Evolutionary conservation across 2,329 filamentous ascomycete genomes (phyloP).

Genomic region (Chlorencoelia australis): DNA sequence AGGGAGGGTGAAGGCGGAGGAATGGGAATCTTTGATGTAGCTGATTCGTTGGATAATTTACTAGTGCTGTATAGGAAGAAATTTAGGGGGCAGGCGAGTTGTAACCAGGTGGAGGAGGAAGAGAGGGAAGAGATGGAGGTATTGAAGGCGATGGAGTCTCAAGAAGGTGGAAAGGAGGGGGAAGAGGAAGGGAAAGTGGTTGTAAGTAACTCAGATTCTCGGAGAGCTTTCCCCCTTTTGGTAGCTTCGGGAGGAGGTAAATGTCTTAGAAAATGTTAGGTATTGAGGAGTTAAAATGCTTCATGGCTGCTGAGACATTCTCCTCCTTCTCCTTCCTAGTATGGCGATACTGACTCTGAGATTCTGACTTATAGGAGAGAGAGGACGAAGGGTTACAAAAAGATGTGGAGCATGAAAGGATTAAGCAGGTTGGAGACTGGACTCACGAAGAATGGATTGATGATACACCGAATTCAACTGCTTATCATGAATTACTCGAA

Average conservation of each 20-base stretch:
- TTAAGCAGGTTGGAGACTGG: too few relatives aligned
- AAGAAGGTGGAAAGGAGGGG: neutral
- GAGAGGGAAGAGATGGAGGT: neutral
- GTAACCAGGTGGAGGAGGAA: constrained; percentile 8
- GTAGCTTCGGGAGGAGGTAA: too few relatives aligned
- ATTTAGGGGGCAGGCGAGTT: constrained; percentile 22
- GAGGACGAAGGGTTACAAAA: too few relatives aligned
- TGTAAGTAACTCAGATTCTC: too few relatives aligned
- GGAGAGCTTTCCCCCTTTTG: too few relatives aligned
- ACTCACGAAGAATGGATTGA: constrained; percentile 12
- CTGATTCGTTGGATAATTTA: constrained; percentile 36
- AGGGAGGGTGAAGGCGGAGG: constrained; percentile 33
- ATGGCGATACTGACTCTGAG: too few relatives aligned
- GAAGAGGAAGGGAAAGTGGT: neutral
- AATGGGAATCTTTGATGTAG: constrained; percentile 38
- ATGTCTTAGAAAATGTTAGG: too few relatives aligned
- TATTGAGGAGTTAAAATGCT: too few relatives aligned
- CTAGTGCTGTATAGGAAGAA: constrained; percentile 36
- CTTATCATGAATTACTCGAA: constrained; percentile 23
- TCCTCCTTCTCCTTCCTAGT: too few relatives aligned
- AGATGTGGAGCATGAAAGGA: too few relatives aligned
- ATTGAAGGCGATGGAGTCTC: neutral
- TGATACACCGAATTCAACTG: constrained; percentile 19
- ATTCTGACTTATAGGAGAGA: too few relatives aligned
- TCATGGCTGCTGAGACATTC: too few relatives aligned